These are phyloP conservation scores for Quercus tomentella DNA, from an alignment of 331 rosid genomes.

Conservation along the genomic window DNA sequence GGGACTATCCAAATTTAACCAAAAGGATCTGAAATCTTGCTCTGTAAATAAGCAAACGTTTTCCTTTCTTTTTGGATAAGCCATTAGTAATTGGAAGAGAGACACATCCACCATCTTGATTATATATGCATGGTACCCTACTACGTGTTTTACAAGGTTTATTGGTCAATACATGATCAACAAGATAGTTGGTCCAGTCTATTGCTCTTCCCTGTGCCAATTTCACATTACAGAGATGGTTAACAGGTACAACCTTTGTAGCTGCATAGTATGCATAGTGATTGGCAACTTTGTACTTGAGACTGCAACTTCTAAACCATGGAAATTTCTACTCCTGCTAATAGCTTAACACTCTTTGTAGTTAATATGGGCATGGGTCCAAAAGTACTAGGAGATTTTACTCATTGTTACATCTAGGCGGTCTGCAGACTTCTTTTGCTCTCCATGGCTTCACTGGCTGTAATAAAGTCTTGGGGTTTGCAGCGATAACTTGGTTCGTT, in stretches of 20 bases:
- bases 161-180: not conserved
- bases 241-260: not conserved
- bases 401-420: not conserved
- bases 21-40: not conserved
- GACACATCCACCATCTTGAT: not conserved
- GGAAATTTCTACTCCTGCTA: slow-evolving; percentile 1
- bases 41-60: no score
- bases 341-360: slow-evolving; percentile 8
- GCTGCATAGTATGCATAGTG: not conserved
- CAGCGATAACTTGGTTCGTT: not conserved
- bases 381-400: not conserved
- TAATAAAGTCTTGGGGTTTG: not conserved
- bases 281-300: not conserved
- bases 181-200: not conserved
- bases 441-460: not conserved
- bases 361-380: not conserved
- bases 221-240: not conserved
- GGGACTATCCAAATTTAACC: not conserved
- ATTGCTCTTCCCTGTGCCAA: slow-evolving; percentile 4
- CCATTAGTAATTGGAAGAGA: not conserved
- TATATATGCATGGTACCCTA: not conserved
- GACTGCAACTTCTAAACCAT: not conserved
- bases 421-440: not conserved
- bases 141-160: not conserved
- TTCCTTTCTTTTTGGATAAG: not conserved